phyloP scores from a whole-genome alignment of 1,284 basidiomycete species.

The Cronartium ribicola region DNA sequence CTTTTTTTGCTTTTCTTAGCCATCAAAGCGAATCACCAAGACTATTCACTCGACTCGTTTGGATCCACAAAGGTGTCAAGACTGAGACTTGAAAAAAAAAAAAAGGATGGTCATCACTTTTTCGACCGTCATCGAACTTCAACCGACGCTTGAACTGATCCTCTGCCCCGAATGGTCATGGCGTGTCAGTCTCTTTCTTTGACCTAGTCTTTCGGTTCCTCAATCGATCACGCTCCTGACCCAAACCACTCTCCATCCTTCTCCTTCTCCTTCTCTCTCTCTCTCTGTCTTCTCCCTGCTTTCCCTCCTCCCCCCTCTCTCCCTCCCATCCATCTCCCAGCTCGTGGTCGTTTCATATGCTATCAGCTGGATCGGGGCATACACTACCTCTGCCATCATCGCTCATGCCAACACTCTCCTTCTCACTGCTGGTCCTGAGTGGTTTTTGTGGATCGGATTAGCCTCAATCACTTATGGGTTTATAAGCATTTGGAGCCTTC shows the following conservation, averaged over 20 bases:
- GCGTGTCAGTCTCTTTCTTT: slow-evolving; percentile 1
- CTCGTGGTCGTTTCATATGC: slow-evolving; percentile 30
- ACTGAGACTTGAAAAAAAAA: background rate
- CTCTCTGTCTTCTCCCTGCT: no score
- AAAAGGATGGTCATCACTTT: background rate
- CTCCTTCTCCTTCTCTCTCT: background rate
- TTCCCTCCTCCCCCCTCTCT: background rate
- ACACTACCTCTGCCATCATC: slow-evolving; percentile 34
- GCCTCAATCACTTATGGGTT: slow-evolving; percentile 36
- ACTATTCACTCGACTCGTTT: no score
- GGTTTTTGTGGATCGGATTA: slow-evolving; percentile 33
- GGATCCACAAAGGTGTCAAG: no score
- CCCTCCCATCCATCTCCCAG: slow-evolving; percentile 3
- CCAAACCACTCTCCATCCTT: background rate
- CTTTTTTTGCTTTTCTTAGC: no score
- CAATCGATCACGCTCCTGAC: background rate
- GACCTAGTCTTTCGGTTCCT: background rate
- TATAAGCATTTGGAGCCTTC: slow-evolving; percentile 30
- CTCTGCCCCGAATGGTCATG: background rate
- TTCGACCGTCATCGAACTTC: background rate
- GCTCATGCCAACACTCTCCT: slow-evolving; percentile 31
- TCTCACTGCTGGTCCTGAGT: slow-evolving; percentile 6
- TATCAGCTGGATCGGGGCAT: slow-evolving; percentile 37
- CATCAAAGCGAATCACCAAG: no score
- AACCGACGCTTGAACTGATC: background rate